These are phyloP conservation scores for Hypoxylon fuscum DNA, from an alignment of 495 filamentous ascomycete species.

Conservation along the genomic window DNA sequence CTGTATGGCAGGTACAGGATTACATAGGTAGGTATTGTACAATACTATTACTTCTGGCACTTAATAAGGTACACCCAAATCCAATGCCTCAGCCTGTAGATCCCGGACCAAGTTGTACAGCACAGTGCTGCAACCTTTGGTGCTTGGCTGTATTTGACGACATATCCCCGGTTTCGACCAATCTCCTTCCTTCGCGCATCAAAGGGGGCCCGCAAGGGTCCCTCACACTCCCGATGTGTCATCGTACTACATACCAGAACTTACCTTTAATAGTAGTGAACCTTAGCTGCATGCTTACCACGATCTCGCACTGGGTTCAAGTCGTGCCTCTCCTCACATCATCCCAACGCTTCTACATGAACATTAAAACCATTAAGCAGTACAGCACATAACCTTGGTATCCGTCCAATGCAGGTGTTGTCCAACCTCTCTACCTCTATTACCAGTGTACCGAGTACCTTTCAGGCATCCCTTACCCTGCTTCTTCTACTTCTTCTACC, in stretches of 20 bases:
- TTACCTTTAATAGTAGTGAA: too few relatives aligned
- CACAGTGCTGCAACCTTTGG: constrained; percentile 20
- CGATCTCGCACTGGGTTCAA: constrained; percentile 33
- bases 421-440: constrained; percentile 14
- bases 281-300: too few relatives aligned
- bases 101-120: constrained; percentile 1
- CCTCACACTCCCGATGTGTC: constrained; percentile 40
- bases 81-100: neutral
- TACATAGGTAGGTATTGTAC: too few relatives aligned
- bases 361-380: neutral
- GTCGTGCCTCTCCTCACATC: constrained; percentile 1
- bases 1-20: too few relatives aligned
- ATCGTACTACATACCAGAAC: constrained; percentile 23
- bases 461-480: constrained; percentile 5
- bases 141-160: constrained; percentile 18
- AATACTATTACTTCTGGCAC: neutral
- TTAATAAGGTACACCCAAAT: neutral
- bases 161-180: constrained; percentile 9
- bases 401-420: constrained; percentile 24
- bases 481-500: too few relatives aligned
- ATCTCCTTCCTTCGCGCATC: constrained; percentile 14
- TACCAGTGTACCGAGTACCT: constrained; percentile 7
- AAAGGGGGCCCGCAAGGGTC: constrained; percentile 22
- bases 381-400: constrained; percentile 9
- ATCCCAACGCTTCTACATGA: too few relatives aligned